These are phyloP conservation scores for Royoungia palumana DNA, from an alignment of 768 basidiomycete genomes.

Conservation along the genomic window DNA sequence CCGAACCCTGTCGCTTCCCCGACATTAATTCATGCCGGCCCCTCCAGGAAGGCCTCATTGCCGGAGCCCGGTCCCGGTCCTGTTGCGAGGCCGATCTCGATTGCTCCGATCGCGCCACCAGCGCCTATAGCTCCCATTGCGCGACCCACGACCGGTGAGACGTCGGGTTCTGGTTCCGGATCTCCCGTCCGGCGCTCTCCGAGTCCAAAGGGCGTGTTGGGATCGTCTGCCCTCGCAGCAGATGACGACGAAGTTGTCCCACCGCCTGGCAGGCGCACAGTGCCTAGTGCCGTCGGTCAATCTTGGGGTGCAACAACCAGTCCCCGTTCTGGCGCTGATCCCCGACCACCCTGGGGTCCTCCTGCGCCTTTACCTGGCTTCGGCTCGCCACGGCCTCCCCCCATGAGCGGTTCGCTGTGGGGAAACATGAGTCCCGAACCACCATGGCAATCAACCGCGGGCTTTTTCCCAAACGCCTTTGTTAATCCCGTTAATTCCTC, in stretches of 20 bases:
- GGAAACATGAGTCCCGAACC: slow-evolving; percentile 37
- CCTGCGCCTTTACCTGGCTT: slow-evolving; percentile 36
- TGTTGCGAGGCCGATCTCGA: slow-evolving; percentile 46
- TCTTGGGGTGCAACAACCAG: slow-evolving; percentile 47
- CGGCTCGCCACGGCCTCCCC: slow-evolving; percentile 33
- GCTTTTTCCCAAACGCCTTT: slow-evolving; percentile 48
- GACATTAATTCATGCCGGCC: slow-evolving; percentile 44
- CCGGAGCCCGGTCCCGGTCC: slow-evolving; percentile 52
- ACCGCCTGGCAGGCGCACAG: slow-evolving; percentile 43
- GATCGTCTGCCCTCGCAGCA: slow-evolving; percentile 73
- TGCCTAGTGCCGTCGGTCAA: slow-evolving; percentile 41
- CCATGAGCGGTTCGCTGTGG: slow-evolving; percentile 40
- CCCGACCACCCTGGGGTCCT: slow-evolving; percentile 47
- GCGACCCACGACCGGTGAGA: slow-evolving; percentile 35
- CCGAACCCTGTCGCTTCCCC: slow-evolving; percentile 37
- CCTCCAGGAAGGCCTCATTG: slow-evolving; percentile 46
- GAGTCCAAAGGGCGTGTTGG: slow-evolving; percentile 64
- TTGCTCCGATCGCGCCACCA: slow-evolving; percentile 35
- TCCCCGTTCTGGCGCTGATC: slow-evolving; percentile 41
- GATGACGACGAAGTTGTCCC: slow-evolving; percentile 79
- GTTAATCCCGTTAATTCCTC: slow-evolving; percentile 47
- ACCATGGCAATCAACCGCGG: slow-evolving; percentile 49
- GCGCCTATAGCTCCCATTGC: slow-evolving; percentile 73
- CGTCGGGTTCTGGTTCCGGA: slow-evolving; percentile 54
- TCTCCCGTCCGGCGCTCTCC: slow-evolving; percentile 52